Percentiles rank a stretch among this genome's conserved stretches.
phyloP scores from a whole-genome alignment of 129 eudicot species.

The Arctium lappa region DNA sequence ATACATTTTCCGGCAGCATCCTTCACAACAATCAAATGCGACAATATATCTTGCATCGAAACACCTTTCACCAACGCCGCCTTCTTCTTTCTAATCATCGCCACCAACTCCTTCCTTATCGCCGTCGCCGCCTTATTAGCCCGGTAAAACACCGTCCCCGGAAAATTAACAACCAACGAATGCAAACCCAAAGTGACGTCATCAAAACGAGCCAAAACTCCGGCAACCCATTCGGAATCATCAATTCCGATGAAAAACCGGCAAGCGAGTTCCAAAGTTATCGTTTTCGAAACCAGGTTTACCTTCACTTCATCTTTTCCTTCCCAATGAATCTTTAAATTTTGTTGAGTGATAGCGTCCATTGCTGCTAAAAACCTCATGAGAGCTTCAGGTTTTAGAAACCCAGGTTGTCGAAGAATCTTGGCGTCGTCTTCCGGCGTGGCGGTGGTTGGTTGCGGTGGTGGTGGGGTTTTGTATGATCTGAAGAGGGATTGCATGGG shows the following conservation, averaged over 20 bases:
- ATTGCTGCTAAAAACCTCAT: conserved; percentile 7
- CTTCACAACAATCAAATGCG: conserved; percentile 27
- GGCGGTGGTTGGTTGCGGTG: neutral
- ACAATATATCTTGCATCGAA: conserved; percentile 28
- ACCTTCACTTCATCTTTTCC: too few relatives aligned
- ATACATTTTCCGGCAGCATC: conserved; percentile 34
- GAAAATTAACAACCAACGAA: conserved; percentile 12
- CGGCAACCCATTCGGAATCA: conserved; percentile 13
- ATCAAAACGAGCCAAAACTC: conserved; percentile 18
- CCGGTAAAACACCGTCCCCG: conserved; percentile 26
- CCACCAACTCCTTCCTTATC: conserved; percentile 29
- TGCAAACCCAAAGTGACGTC: conserved; percentile 29
- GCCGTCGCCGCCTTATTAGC: conserved; percentile 36
- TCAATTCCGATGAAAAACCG: conserved; percentile 22
- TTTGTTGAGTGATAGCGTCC: conserved; percentile 21
- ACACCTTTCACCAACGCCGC: conserved; percentile 14
- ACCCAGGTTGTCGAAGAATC: neutral
- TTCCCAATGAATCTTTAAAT: neutral
- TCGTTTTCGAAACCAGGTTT: neutral
- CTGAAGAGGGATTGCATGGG: conserved; percentile 16
- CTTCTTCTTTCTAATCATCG: conserved; percentile 38
- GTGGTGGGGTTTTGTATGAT: neutral
- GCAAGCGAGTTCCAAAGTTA: conserved; percentile 21
- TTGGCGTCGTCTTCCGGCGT: neutral
- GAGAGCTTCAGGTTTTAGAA: conserved; percentile 14